Percentiles rank a stretch among this genome's conserved stretches.
phyloP scores from a whole-genome alignment of 768 basidiomycete species.

The Russula emetica region DNA sequence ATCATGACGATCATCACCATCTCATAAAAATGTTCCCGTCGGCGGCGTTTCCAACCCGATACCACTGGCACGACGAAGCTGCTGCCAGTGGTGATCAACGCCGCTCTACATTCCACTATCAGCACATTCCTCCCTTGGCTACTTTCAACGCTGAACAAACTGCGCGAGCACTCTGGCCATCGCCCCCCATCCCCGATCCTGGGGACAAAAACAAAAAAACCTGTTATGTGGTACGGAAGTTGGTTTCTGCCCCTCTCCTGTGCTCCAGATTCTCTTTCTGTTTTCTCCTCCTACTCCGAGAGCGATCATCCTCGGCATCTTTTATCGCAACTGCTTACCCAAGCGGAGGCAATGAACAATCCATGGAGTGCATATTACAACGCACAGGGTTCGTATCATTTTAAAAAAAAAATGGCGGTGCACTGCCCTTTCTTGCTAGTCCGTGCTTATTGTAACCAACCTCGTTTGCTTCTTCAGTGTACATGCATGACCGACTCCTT shows the following conservation, averaged over 20 bases:
- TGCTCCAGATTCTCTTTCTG: background rate
- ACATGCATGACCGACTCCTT: slow-evolving; percentile 26
- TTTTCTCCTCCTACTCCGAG: background rate
- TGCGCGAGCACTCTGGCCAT: slow-evolving; percentile 9
- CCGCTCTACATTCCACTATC: slow-evolving; percentile 22
- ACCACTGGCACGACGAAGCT: too few relatives aligned
- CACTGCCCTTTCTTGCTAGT: background rate
- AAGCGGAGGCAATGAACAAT: slow-evolving; percentile 12
- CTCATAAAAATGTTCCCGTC: too few relatives aligned
- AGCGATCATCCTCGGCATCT: background rate
- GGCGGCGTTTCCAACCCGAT: too few relatives aligned
- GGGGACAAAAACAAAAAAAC: background rate
- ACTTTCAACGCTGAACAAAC: slow-evolving; percentile 6
- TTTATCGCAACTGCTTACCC: slow-evolving; percentile 10
- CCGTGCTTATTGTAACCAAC: background rate
- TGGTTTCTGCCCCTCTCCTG: slow-evolving; percentile 24
- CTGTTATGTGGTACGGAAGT: slow-evolving; percentile 25
- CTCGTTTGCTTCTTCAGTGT: slow-evolving; percentile 3
- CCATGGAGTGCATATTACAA: slow-evolving; percentile 27
- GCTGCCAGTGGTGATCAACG: background rate
- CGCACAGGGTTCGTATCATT: slow-evolving; percentile 21
- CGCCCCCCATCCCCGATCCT: slow-evolving; percentile 16
- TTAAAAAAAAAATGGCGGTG: background rate
- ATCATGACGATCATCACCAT: too few relatives aligned
- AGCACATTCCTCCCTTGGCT: slow-evolving; percentile 23